Evolutionary conservation across 78 protist species (phyloP), one percentile per base, ranked within the genome.

Genomic region (Cavenderia fasciculata): DNA sequence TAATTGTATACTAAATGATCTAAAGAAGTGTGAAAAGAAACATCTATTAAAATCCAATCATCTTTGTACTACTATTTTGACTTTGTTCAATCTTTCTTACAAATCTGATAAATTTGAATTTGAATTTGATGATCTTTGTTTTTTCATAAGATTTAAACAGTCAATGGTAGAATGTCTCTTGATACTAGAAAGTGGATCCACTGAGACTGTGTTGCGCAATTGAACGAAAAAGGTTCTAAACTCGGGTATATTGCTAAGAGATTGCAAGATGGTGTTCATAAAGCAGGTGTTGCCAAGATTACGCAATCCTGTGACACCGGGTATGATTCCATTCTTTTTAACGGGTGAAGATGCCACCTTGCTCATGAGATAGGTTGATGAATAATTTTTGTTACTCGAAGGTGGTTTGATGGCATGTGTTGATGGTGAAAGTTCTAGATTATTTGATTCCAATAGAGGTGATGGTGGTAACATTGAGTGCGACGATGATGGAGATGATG

Each of bases 211-310:
- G 57, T 69, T 69, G 56, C 12, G 41, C 25, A 84, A 25, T 31
- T 66, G 33, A 29, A 51, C 43, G 47, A 84, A 73, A 46, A 84
- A 84, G 16, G 71, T 59, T 84, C 90, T 84, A 84, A 84, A 84
- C n/a, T 72, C 79, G 21, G 72, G 72, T 34, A 72, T 66, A 84
- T 84, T 84, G 47, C 90, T 84, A 25, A 84, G 57, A 33, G 90
- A 57, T 66, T 87, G 94, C n/a, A 87, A 38, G 38, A 87, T 54
- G n/a, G 89, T 87, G 59, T 87, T 87, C 94, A 87, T 87, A 63
- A 76, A 87, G 51, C 94, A 87, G 47, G 94, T 87, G n/a, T 87
- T 87, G 10, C 94, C 94, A 10, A 87, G 31, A 57, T 87, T 87
- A 34, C 94, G 47, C 16, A 87, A 29, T 23, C 94, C 94, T 23